These are phyloP conservation scores for Paraglomus brasilianum DNA, from an alignment of 192 early-diverging fungal genomes.

Conservation along the genomic window DNA sequence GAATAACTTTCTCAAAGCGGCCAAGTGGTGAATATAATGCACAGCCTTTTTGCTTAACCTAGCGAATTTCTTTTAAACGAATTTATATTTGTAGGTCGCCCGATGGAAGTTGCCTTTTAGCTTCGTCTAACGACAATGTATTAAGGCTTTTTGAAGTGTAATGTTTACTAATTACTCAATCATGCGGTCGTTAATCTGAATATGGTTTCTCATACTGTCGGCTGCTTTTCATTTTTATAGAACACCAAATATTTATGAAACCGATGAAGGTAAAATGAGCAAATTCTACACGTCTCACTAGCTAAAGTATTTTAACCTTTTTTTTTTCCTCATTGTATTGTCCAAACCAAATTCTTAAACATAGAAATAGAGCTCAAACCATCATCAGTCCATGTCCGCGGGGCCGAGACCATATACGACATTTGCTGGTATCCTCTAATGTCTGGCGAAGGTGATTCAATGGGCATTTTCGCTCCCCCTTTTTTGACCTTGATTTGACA, in stretches of 20 bases:
- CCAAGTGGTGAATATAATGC: conserved; percentile 51
- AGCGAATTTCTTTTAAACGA: neutral
- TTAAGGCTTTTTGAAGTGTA: conserved; percentile 58
- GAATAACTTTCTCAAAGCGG: conserved; percentile 61
- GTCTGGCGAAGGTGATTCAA: conserved; percentile 45
- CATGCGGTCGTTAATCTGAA: conserved; percentile 2
- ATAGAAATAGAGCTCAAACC: neutral
- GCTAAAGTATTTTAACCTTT: neutral
- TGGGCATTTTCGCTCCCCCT: conserved; percentile 23
- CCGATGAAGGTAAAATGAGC: conserved; percentile 29
- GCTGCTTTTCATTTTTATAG: conserved; percentile 5
- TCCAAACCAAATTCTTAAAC: neutral
- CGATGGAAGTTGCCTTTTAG: conserved; percentile 62
- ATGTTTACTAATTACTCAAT: neutral
- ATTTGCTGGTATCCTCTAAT: conserved; percentile 65
- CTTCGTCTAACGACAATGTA: conserved; percentile 61
- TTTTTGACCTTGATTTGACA: neutral
- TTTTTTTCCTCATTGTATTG: neutral
- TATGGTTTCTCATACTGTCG: neutral
- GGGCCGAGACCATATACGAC: conserved; percentile 62
- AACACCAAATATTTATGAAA: conserved; percentile 21
- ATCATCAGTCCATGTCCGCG: conserved; percentile 33
- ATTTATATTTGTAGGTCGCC: conserved; percentile 54
- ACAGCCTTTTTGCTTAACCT: neutral
- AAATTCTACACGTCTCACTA: neutral